These are phyloP conservation scores for Phallus indusiatus DNA, from an alignment of 768 basidiomycete genomes.

Conservation along the genomic window DNA sequence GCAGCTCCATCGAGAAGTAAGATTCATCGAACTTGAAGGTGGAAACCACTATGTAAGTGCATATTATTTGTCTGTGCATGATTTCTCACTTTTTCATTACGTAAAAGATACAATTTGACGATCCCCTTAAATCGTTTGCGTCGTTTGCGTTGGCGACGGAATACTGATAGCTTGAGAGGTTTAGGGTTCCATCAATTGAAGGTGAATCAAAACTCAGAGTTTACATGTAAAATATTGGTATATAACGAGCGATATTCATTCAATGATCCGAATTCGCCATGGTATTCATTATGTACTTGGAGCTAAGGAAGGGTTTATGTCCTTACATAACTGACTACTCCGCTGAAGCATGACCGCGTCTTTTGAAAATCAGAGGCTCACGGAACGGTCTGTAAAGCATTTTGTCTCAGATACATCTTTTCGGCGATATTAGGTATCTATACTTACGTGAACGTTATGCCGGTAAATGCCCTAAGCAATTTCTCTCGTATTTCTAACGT, in stretches of 20 bases:
- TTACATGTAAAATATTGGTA: no score
- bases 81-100: neutral
- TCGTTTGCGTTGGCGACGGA: slow-evolving; percentile 1
- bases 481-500: neutral
- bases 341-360: neutral
- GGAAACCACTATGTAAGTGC: slow-evolving; percentile 6
- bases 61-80: neutral
- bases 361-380: slow-evolving; percentile 7
- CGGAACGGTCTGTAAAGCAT: neutral
- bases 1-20: neutral
- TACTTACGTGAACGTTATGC: slow-evolving; percentile 1
- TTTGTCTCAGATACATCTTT: no score
- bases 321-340: no score
- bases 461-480: neutral
- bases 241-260: no score
- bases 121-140: slow-evolving; percentile 4
- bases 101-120: neutral
- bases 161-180: no score
- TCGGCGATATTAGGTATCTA: neutral
- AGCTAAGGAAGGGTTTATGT: no score
- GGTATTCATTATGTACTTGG: no score
- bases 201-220: no score
- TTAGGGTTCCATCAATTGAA: no score
- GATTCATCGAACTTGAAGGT: slow-evolving; percentile 1
- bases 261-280: no score